Percentiles rank a stretch among this genome's conserved stretches.
These are phyloP conservation scores for Brassica incana DNA, from an alignment of 345 rosid species.

Conservation along the genomic window DNA sequence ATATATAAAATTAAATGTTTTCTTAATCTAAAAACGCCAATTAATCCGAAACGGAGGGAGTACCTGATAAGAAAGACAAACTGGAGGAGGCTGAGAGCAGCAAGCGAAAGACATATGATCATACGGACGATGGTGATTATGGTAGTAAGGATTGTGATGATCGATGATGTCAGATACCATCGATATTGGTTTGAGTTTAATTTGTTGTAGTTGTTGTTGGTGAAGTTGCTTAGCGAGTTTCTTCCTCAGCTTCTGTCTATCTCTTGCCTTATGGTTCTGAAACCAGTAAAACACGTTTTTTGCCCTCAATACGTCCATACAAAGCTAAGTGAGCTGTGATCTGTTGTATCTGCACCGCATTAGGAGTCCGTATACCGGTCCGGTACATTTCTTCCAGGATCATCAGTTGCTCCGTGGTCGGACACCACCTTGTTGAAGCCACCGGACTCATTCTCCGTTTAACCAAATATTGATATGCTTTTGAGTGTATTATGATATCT, in stretches of 20 bases:
- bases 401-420: conserved; percentile 94
- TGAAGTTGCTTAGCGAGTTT: conserved; percentile 74
- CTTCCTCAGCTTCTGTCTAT: conserved; percentile 75
- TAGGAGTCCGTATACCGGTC: conserved; percentile 77
- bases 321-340: conserved; percentile 77
- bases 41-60: not conserved
- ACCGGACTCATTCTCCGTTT: conserved; percentile 58
- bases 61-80: conserved; percentile 47
- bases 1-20: no score
- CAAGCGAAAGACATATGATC: conserved; percentile 40
- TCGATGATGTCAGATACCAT: conserved; percentile 29
- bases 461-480: not conserved
- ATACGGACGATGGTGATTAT: conserved; percentile 37
- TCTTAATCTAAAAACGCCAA: no score
- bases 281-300: conserved; percentile 97
- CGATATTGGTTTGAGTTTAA: conserved; percentile 30
- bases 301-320: conserved; percentile 85
- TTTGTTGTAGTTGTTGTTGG: conserved; percentile 46
- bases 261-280: conserved; percentile 97
- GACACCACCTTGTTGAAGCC: conserved; percentile 88
- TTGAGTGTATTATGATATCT: conserved; percentile 4
- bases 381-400: conserved; percentile 85
- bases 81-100: conserved; percentile 38
- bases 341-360: conserved; percentile 78
- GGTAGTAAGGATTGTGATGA: conserved; percentile 39